Conservation (phyloP, 1,284 basidiomycete species). For the Mycena sp. region DNA sequence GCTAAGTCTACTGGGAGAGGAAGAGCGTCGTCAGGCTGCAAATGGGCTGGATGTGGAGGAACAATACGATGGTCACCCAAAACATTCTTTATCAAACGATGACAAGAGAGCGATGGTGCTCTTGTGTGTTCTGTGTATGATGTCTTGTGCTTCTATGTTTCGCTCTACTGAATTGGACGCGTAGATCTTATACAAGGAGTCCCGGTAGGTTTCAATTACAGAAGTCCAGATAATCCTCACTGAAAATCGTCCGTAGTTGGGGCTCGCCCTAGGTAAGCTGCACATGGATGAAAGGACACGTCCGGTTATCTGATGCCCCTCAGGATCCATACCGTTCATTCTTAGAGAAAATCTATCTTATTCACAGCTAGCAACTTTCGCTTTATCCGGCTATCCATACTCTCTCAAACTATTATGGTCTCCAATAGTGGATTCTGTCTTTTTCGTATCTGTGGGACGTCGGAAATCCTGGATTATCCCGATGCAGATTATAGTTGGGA, state of each 20-base stretch:
- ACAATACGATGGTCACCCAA: conserved; percentile 37
- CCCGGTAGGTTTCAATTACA: conserved; percentile 71
- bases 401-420: conserved; percentile 98
- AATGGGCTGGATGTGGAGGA: conserved; percentile 51
- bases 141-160: not conserved
- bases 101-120: conserved; percentile 91
- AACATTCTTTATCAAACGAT: conserved; percentile 64
- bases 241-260: conserved; percentile 55
- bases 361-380: conserved; percentile 95
- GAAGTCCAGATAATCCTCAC: conserved; percentile 31
- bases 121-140: conserved; percentile 90
- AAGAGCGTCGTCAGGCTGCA: conserved; percentile 60
- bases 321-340: conserved; percentile 96
- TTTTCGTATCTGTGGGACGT: conserved; percentile 83
- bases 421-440: conserved; percentile 95
- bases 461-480: conserved; percentile 99
- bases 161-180: conserved; percentile 31
- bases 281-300: not conserved
- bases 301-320: not conserved
- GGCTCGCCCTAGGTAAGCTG: conserved; percentile 73
- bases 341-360: conserved; percentile 95
- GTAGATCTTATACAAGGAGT: conserved; percentile 94
- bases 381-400: conserved; percentile 95
- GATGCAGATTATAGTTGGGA: conserved; percentile 92
- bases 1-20: conserved; percentile 68